Percentiles rank a stretch among this genome's conserved stretches.
Evolutionary conservation across 2,329 filamentous ascomycete genomes (phyloP).

Genomic region (Leptographium wingfieldii): DNA sequence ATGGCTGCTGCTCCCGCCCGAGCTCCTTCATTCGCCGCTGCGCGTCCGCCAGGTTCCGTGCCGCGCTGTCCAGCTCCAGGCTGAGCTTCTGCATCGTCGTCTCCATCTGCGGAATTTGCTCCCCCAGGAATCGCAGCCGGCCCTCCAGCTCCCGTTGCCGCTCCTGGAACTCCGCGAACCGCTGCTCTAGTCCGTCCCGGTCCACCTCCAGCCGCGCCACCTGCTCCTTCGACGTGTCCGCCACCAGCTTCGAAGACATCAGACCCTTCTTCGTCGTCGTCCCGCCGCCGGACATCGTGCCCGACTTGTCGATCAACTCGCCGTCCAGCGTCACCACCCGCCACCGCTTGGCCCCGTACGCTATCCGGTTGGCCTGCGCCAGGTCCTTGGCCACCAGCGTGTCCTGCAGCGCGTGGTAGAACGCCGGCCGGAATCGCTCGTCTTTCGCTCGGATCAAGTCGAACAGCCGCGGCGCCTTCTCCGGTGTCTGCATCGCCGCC

Average conservation of each 20-base stretch:
- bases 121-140: constrained; percentile 56
- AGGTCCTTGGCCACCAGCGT: constrained; percentile 88
- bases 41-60: constrained; percentile 72
- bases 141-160: constrained; percentile 70
- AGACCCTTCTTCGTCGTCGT: constrained; percentile 79
- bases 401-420: constrained; percentile 91
- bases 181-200: constrained; percentile 70
- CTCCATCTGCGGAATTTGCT: constrained; percentile 72
- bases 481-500: constrained; percentile 71
- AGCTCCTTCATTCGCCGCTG: constrained; percentile 79
- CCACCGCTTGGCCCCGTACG: constrained; percentile 88
- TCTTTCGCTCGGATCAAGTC: constrained; percentile 86
- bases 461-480: constrained; percentile 83
- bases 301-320: constrained; percentile 93
- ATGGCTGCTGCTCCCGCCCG: constrained; percentile 65
- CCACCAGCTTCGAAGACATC: constrained; percentile 93
- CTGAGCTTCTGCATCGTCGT: constrained; percentile 84
- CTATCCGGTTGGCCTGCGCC: constrained; percentile 92
- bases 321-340: constrained; percentile 91
- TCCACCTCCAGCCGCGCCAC: constrained; percentile 79
- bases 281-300: constrained; percentile 97
- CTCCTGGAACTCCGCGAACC: constrained; percentile 74
- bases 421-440: constrained; percentile 75
- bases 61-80: constrained; percentile 78
- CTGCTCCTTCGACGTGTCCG: constrained; percentile 77